Base-by-base conservation (phyloP, 2,329 filamentous ascomycete genomes). In the Stachybotrys chlorohalonatus region DNA sequence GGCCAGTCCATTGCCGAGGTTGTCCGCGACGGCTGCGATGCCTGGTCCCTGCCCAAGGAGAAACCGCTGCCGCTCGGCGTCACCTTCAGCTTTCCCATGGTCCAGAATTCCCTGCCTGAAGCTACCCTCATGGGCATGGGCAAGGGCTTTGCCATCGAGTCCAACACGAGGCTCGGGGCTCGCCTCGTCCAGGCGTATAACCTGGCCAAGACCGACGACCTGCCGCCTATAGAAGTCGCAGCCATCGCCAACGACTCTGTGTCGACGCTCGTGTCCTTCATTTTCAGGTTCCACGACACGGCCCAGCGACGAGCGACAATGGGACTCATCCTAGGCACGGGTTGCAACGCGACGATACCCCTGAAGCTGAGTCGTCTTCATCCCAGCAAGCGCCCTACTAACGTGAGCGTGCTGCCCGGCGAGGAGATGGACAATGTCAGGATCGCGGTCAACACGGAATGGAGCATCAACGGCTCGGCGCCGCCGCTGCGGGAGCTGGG, bases 241-340 rank as follows among this genome's bases (percentile, higher is more conserved):
- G 89, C 89, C 52, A 92, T 94, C 58, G 83, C 88, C 45, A 94
- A 93, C 63, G 89, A 94, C 63, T 83, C 89, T 0, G 88, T 93
- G 45, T 86, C 89, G 6, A 93, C 89, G 0, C 76, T 93, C 30
- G 83, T 89, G 42, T 90, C 89, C 0, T 84, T 91, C 59, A 84
- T 89, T 36, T 90, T 90, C 68, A 80, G 84, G 54, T 84, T 85
- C 53, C 82, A 83, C 59, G 81, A 81, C 16, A 71, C 78, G 13
- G 71, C 75, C 0, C 79, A 81, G 55, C 85, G 82, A 57, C 82
- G 85, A 57, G 86, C 89, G 3, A 81, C 80, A 31, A 92, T 93
- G 86, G 87, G 87, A 6, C 76, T 93, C 17, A 92, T 94, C 58
- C 86, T 90, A 42, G 89, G 89, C 11, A 93, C 89, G 0, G 89